These are phyloP conservation scores for Brassica balearica DNA, from an alignment of 441 rosid species.

Conservation along the genomic window DNA sequence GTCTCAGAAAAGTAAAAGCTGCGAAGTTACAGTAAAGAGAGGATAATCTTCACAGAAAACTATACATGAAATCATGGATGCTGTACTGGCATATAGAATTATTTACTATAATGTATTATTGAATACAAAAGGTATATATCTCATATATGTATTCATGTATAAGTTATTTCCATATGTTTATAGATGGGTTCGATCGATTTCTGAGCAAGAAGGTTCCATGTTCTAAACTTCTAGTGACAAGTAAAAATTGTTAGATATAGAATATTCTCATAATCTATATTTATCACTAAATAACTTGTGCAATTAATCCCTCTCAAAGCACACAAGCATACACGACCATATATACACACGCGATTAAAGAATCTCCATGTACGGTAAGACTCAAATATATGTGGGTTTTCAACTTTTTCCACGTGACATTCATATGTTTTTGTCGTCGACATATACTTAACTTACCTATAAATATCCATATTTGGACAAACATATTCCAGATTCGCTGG, in stretches of 20 bases:
- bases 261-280: background rate
- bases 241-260: background rate
- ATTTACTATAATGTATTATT: background rate
- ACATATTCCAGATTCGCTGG: conserved; percentile 41
- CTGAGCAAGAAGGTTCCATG: background rate
- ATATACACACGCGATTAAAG: background rate
- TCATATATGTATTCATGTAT: background rate
- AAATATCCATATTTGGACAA: conserved; percentile 27
- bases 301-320: background rate
- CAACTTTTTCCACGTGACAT: conserved; percentile 32
- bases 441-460: background rate
- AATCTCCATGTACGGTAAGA: background rate
- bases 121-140: background rate
- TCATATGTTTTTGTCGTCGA: background rate
- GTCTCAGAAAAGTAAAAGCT: conserved; percentile 42
- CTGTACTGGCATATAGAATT: conserved; percentile 3
- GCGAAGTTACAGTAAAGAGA: conserved; percentile 30
- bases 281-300: background rate
- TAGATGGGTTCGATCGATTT: background rate
- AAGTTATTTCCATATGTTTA: background rate
- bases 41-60: conserved; percentile 35
- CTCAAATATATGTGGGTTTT: background rate
- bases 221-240: background rate
- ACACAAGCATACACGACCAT: background rate
- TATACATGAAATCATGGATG: conserved; percentile 25